Evolutionary conservation across 2,329 filamentous ascomycete genomes (phyloP).

Genomic region (Parafenestella ontariensis): DNA sequence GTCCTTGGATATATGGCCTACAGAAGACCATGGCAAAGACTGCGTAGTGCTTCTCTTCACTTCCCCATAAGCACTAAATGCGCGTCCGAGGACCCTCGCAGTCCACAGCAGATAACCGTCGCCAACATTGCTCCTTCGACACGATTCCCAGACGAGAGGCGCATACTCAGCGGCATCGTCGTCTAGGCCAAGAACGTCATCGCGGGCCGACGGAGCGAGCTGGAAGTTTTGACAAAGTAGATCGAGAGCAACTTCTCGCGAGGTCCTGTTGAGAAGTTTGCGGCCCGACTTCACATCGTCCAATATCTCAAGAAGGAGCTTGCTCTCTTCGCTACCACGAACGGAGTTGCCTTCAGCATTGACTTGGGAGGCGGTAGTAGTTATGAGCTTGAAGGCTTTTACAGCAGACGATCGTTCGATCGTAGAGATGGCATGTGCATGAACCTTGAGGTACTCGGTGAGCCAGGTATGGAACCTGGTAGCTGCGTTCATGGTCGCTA

Average conservation of each 20-base stretch:
- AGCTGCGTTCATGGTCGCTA: conserved; percentile 76
- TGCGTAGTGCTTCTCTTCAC: conserved; percentile 55
- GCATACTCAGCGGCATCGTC: conserved; percentile 67
- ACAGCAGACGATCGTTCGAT: conserved; percentile 42
- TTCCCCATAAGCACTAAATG: conserved; percentile 71
- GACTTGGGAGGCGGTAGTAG: conserved; percentile 72
- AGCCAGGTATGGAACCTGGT: conserved; percentile 82
- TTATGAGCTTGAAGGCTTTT: conserved; percentile 70
- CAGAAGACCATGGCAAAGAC: conserved; percentile 36
- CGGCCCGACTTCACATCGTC: conserved; percentile 70
- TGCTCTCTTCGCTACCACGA: conserved; percentile 76
- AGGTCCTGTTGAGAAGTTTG: conserved; percentile 72
- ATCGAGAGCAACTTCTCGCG: conserved; percentile 72
- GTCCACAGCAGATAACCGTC: conserved; percentile 83
- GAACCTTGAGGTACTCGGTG: conserved; percentile 69
- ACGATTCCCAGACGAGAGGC: conserved; percentile 77
- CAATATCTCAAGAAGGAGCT: conserved; percentile 79
- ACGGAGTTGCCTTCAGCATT: conserved; percentile 72
- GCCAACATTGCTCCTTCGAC: conserved; percentile 68
- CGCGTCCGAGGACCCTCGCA: conserved; percentile 80
- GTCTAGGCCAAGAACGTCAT: conserved; percentile 75
- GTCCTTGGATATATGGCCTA: conserved; percentile 23
- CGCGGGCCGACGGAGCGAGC: conserved; percentile 61
- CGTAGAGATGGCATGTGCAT: conserved; percentile 30
- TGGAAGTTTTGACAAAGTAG: conserved; percentile 80